Evolutionary conservation across 805 yeast genomes (phyloP).

Genomic region (Cyberlindnera lachancei): DNA sequence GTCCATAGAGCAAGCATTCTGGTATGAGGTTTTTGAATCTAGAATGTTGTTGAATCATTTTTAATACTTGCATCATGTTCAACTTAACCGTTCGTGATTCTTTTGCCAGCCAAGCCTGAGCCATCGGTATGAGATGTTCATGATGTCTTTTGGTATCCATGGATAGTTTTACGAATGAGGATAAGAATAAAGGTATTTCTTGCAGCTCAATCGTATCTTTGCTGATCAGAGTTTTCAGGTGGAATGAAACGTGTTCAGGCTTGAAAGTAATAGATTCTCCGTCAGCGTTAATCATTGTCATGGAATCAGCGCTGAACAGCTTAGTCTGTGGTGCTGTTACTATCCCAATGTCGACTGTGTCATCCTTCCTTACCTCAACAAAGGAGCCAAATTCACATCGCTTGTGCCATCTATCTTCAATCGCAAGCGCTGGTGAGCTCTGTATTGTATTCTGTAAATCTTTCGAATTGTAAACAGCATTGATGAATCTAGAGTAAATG

Average conservation of each 20-base stretch:
- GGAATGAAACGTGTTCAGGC: conserved; percentile 10
- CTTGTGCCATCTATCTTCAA: neutral
- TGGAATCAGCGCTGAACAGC: conserved; percentile 3
- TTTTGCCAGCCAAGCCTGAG: conserved; percentile 10
- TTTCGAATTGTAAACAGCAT: neutral
- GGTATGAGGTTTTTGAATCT: neutral
- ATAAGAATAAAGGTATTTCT: neutral
- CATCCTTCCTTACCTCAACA: conserved; percentile 5
- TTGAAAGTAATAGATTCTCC: conserved; percentile 4
- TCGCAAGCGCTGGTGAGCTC: no score
- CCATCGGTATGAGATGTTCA: conserved; percentile 6
- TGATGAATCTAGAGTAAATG: neutral
- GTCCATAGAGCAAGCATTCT: conserved; percentile 8
- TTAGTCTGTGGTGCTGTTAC: conserved; percentile 6
- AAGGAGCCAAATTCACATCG: conserved; percentile 8
- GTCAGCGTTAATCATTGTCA: conserved; percentile 4
- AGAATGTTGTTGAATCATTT: conserved; percentile 2
- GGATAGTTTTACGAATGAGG: neutral
- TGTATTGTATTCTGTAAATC: neutral
- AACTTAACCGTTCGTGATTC: conserved; percentile 4
- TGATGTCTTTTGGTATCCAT: neutral
- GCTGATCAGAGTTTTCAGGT: conserved; percentile 1
- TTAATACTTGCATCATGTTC: neutral
- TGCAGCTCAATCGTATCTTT: neutral
- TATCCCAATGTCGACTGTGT: conserved; percentile 1